Evolutionary conservation across 805 yeast genomes (phyloP).

Genomic region (Wickerhamomyces alni): DNA sequence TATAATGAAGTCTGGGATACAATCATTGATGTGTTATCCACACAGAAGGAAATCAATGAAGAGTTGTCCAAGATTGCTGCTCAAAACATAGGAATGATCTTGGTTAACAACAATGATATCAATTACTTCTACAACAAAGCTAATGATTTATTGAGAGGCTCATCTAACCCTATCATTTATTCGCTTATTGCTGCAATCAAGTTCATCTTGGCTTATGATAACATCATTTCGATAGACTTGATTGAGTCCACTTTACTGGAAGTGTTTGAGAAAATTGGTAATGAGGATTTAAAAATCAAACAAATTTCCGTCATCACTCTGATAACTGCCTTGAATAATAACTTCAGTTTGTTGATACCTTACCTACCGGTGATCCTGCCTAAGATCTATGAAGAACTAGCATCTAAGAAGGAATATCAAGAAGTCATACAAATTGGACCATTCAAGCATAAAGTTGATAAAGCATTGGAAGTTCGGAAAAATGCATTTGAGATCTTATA

Average conservation of each 20-base stretch:
- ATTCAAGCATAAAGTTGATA: conserved; percentile 75
- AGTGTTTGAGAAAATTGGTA: conserved; percentile 24
- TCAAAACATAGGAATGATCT: conserved; percentile 20
- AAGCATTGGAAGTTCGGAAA: conserved; percentile 68
- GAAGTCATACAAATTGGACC: conserved; percentile 80
- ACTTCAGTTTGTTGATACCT: conserved; percentile 40
- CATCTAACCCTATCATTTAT: conserved; percentile 17
- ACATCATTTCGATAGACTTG: conserved; percentile 16
- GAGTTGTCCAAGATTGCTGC: conserved; percentile 19
- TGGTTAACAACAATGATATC: conserved; percentile 24
- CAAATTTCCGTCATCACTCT: conserved; percentile 55
- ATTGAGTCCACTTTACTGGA: conserved; percentile 19
- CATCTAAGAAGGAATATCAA: conserved; percentile 49
- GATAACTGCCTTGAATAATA: conserved; percentile 53
- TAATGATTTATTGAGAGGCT: conserved; percentile 15
- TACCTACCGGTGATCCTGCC: conserved; percentile 44
- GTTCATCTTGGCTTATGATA: conserved; percentile 29
- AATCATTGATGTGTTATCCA: conserved; percentile 10
- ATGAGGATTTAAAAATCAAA: conserved; percentile 44
- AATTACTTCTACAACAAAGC: conserved; percentile 24
- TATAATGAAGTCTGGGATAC: conserved; percentile 24
- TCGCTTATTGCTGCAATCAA: conserved; percentile 31
- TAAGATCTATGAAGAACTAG: conserved; percentile 45
- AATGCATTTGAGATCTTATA: conserved; percentile 65
- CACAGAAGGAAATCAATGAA: conserved; percentile 16